Percentiles rank a stretch among this genome's conserved stretches.
These are phyloP conservation scores for Amphichorda felina DNA, from an alignment of 2,329 filamentous ascomycete species.

Conservation along the genomic window DNA sequence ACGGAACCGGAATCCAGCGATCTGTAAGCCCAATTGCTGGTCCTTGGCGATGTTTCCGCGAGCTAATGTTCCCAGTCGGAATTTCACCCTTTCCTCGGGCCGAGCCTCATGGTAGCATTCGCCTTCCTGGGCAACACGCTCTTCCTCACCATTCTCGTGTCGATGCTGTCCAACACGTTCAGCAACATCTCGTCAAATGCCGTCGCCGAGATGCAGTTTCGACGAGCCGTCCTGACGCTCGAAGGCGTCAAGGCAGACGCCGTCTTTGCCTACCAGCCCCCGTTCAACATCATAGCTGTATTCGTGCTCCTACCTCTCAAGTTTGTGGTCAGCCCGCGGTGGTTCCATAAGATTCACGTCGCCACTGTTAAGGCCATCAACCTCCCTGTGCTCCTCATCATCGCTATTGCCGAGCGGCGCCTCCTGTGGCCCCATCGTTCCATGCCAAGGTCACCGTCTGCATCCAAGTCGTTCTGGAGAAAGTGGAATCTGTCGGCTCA, in stretches of 20 bases:
- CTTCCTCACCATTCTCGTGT: conserved; percentile 81
- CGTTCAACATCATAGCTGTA: conserved; percentile 72
- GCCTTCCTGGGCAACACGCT: conserved; percentile 79
- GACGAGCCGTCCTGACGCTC: conserved; percentile 68
- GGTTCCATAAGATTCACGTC: conserved; percentile 88
- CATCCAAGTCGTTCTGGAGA: conserved; percentile 35
- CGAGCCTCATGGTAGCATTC: conserved; percentile 70
- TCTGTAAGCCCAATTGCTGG: conserved; percentile 29
- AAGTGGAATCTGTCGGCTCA: conserved; percentile 59
- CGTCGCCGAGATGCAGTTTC: conserved; percentile 74
- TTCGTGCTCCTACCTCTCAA: conserved; percentile 65
- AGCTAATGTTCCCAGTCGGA: conserved; percentile 31
- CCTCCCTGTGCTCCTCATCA: conserved; percentile 59
- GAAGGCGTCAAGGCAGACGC: conserved; percentile 80
- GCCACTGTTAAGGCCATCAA: conserved; percentile 64
- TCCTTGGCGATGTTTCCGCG: background rate
- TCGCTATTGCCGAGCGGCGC: conserved; percentile 59
- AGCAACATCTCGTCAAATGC: conserved; percentile 66
- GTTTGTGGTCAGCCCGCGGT: conserved; percentile 64
- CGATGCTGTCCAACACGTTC: conserved; percentile 78
- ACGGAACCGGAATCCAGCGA: conserved; percentile 52
- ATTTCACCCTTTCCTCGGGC: conserved; percentile 71
- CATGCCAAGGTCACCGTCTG: conserved; percentile 7
- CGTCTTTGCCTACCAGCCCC: conserved; percentile 71
- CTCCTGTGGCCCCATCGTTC: conserved; percentile 43